Conservation (phyloP, 2,329 filamentous ascomycete genomes). For the Microdochium nivale region DNA sequence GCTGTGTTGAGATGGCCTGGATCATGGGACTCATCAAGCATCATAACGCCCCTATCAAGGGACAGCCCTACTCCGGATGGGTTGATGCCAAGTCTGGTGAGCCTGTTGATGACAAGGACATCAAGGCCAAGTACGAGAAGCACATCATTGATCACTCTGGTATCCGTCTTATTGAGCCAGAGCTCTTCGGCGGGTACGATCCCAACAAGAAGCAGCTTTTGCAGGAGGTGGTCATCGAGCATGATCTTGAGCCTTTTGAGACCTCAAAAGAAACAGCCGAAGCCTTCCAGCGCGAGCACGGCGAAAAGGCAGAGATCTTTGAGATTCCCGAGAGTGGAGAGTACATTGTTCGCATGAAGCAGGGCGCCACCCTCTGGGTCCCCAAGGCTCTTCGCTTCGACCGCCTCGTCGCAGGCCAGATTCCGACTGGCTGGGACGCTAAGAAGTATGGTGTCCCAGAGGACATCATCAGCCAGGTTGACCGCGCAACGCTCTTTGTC, state of each 20-base stretch:
- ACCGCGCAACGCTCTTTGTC: conserved; percentile 91
- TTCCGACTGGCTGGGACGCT: conserved; percentile 94
- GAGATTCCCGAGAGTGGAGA: conserved; percentile 91
- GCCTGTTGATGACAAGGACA: conserved; percentile 94
- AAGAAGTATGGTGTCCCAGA: conserved; percentile 95
- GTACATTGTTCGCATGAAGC: conserved; percentile 89
- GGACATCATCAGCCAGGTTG: conserved; percentile 95
- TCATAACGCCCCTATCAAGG: conserved; percentile 92
- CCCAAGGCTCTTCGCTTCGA: conserved; percentile 97
- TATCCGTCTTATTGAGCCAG: conserved; percentile 95
- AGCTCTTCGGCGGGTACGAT: conserved; percentile 94
- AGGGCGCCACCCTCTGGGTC: conserved; percentile 89
- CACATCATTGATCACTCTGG: conserved; percentile 92
- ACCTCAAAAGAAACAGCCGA: conserved; percentile 93
- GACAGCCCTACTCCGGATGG: conserved; percentile 93
- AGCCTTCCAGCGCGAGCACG: conserved; percentile 95
- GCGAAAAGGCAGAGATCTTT: conserved; percentile 95
- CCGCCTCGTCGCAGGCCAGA: conserved; percentile 91
- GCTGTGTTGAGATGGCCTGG: conserved; percentile 99
- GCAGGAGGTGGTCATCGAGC: conserved; percentile 94
- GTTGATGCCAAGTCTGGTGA: conserved; percentile 91
- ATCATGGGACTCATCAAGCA: conserved; percentile 99
- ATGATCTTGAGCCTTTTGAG: conserved; percentile 96
- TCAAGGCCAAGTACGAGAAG: conserved; percentile 97
- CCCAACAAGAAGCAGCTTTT: conserved; percentile 98